Percentiles rank a stretch among this genome's conserved stretches.
phyloP scores from a whole-genome alignment of 2,329 filamentous ascomycete species.

The Trichoderma sp. region DNA sequence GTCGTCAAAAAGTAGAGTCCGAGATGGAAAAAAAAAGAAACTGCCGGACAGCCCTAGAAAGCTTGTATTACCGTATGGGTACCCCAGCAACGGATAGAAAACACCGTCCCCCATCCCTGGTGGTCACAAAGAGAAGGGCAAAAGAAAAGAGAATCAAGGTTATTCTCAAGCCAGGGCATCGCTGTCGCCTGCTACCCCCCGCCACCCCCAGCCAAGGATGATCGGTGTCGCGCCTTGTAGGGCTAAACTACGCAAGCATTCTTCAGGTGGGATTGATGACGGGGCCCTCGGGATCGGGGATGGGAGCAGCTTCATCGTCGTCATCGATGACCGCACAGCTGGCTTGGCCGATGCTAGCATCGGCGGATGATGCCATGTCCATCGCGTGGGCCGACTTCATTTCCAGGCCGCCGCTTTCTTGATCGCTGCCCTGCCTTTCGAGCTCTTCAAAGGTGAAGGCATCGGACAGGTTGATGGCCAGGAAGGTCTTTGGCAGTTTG shows the following conservation, averaged over 20 bases:
- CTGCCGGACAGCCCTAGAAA: neutral
- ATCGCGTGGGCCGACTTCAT: constrained; percentile 41
- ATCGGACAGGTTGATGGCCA: constrained; percentile 62
- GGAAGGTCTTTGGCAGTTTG: constrained; percentile 63
- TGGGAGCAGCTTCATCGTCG: constrained; percentile 15
- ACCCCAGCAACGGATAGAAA: neutral
- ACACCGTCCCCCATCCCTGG: neutral
- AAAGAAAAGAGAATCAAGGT: neutral
- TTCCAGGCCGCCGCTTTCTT: constrained; percentile 43
- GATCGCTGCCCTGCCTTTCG: constrained; percentile 49
- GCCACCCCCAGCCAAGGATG: neutral
- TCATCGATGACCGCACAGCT: constrained; percentile 1
- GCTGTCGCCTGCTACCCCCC: no score
- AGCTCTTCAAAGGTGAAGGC: constrained; percentile 58
- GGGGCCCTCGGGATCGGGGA: neutral
- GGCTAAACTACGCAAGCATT: neutral
- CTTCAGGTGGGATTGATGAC: constrained; percentile 24
- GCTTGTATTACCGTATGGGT: neutral
- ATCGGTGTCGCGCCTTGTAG: neutral
- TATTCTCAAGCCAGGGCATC: neutral
- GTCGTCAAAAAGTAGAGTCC: neutral
- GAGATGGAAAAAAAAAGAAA: neutral
- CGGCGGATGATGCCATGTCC: constrained; percentile 27
- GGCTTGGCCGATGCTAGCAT: constrained; percentile 1
- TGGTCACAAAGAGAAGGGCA: neutral